Percentiles rank a stretch among this genome's conserved stretches.
Conservation (phyloP, 306 rosid species). For the Trichosanthes cucumerina region DNA sequence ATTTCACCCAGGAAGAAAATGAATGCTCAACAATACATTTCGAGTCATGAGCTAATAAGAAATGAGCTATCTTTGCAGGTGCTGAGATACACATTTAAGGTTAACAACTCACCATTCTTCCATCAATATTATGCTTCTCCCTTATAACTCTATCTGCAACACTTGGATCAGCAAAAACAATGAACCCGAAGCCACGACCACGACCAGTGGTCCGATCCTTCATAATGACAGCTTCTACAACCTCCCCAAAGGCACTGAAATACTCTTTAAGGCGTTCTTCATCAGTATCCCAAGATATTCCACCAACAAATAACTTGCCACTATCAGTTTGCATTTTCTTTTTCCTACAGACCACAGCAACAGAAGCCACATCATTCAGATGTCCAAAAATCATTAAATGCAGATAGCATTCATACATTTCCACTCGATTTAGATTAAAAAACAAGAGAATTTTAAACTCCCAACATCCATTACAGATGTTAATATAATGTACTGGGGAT, state of each 20-base stretch:
- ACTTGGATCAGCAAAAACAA: constrained; percentile 76
- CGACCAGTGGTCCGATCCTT: constrained; percentile 99
- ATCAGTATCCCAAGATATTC: constrained; percentile 98
- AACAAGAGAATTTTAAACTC: constrained; percentile 9
- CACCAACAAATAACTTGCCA: constrained; percentile 91
- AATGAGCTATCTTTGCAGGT: neutral
- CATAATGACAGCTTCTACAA: constrained; percentile 96
- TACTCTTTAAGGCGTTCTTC: constrained; percentile 95
- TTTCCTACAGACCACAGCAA: constrained; percentile 41
- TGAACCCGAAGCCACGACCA: constrained; percentile 94
- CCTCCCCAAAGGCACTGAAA: constrained; percentile 76
- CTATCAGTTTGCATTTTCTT: constrained; percentile 82
- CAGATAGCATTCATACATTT: constrained; percentile 18
- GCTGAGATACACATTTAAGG: neutral
- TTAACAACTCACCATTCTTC: constrained; percentile 70
- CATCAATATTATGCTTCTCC: constrained; percentile 96
- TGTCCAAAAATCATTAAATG: constrained; percentile 26
- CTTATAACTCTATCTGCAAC: constrained; percentile 65
- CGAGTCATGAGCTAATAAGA: neutral
- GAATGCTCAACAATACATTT: neutral
- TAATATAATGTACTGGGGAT: neutral
- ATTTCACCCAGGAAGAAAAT: neutral
- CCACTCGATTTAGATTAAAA: constrained; percentile 7
- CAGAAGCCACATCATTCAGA: constrained; percentile 14
- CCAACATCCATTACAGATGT: neutral